Conservation (phyloP, 2,329 filamentous ascomycete genomes). For the Sordariomycetes sp. region DNA sequence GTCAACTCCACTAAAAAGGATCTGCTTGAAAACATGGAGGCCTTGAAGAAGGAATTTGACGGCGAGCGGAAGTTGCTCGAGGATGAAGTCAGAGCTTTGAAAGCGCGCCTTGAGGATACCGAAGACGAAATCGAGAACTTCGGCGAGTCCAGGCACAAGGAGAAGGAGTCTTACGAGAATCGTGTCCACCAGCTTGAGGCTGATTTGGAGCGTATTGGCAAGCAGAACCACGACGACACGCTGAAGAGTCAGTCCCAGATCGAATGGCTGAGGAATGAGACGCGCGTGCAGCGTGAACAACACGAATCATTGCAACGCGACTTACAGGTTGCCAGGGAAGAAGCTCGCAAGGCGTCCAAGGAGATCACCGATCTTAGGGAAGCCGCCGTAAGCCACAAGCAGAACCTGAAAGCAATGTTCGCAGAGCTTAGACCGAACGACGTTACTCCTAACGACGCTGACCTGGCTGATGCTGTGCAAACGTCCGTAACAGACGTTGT, state of each 20-base stretch:
- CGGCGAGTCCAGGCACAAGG: constrained; percentile 74
- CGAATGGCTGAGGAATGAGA: constrained; percentile 53
- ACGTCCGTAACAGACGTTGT: constrained; percentile 48
- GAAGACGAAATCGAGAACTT: constrained; percentile 89
- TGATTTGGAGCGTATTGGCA: constrained; percentile 57
- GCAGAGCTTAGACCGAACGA: constrained; percentile 46
- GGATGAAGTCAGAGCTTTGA: constrained; percentile 67
- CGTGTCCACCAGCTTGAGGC: constrained; percentile 58
- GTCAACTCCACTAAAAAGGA: constrained; percentile 89
- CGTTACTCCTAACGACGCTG: constrained; percentile 43
- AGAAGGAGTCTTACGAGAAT: constrained; percentile 62
- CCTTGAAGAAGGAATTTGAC: constrained; percentile 79
- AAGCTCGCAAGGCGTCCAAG: constrained; percentile 39
- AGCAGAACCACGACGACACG: constrained; percentile 46
- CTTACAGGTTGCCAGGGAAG: constrained; percentile 45
- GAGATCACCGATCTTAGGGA: constrained; percentile 42
- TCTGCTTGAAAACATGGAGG: constrained; percentile 88
- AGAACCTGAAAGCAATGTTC: constrained; percentile 49
- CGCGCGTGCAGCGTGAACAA: constrained; percentile 48
- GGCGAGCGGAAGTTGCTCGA: constrained; percentile 78
- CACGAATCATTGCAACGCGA: constrained; percentile 50
- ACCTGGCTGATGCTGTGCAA: constrained; percentile 52
- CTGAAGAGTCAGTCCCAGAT: constrained; percentile 53
- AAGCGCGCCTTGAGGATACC: constrained; percentile 71
- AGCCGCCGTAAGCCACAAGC: constrained; percentile 39